phyloP scores from a whole-genome alignment of 768 basidiomycete genomes.

The Saitozyma podzolica region DNA sequence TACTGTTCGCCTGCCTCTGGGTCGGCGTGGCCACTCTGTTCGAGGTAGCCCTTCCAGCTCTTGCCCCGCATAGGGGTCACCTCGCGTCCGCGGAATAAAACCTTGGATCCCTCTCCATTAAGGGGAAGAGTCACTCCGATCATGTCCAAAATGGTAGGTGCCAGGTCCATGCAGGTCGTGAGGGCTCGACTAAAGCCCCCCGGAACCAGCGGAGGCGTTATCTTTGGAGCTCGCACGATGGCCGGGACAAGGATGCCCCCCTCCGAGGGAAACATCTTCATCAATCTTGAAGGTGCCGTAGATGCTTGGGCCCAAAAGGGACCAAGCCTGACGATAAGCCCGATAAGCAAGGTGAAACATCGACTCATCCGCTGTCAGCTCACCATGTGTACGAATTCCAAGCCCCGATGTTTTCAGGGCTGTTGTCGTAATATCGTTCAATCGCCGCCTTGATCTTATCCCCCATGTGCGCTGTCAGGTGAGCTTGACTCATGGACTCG shows the following conservation, averaged over 20 bases:
- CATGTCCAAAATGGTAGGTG: slow-evolving; percentile 33
- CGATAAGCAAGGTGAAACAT: too few species aligned
- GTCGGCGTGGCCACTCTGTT: slow-evolving; percentile 2
- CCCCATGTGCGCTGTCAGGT: slow-evolving; percentile 27
- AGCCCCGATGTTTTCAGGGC: slow-evolving; percentile 34
- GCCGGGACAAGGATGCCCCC: slow-evolving; percentile 42
- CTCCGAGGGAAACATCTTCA: slow-evolving; percentile 29
- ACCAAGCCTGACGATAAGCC: slow-evolving; percentile 19
- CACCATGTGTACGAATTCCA: slow-evolving; percentile 39
- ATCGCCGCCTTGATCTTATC: slow-evolving; percentile 22
- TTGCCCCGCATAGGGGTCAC: slow-evolving; percentile 34
- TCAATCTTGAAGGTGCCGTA: slow-evolving; percentile 45
- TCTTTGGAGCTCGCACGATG: slow-evolving; percentile 35
- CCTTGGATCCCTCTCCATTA: neutral
- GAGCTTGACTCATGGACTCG: too few species aligned
- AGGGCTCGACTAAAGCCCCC: slow-evolving; percentile 30
- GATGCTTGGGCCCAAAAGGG: slow-evolving; percentile 45
- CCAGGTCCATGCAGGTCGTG: slow-evolving; percentile 48
- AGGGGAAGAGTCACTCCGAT: neutral
- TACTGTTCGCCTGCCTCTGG: slow-evolving; percentile 33
- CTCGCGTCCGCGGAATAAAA: slow-evolving; percentile 26
- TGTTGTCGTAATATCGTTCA: slow-evolving; percentile 35
- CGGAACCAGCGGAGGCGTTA: neutral
- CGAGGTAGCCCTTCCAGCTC: slow-evolving; percentile 31
- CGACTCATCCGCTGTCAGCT: too few species aligned